These are phyloP conservation scores for Fusarium sp. DNA, from an alignment of 2,329 filamentous ascomycete species.

Conservation along the genomic window DNA sequence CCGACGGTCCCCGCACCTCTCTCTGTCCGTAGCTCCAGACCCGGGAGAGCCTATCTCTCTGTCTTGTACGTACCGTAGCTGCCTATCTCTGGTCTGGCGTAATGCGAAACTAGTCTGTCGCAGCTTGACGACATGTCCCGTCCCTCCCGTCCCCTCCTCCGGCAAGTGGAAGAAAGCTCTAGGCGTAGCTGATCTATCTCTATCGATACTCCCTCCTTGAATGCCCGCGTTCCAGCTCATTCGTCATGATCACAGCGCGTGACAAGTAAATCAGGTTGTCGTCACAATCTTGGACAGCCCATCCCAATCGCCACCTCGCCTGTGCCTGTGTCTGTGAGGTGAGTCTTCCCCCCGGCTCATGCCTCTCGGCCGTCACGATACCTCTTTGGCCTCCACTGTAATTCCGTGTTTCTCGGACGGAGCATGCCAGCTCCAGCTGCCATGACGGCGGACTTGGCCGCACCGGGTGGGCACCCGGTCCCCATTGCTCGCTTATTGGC, in stretches of 20 bases:
- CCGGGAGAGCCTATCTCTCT: slow-evolving; percentile 36
- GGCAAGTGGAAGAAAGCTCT: background rate
- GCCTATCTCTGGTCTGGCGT: slow-evolving; percentile 18
- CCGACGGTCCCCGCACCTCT: slow-evolving; percentile 11
- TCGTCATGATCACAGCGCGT: slow-evolving; percentile 23
- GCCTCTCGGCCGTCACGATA: slow-evolving; percentile 13
- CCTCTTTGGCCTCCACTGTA: background rate
- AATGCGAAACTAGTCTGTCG: slow-evolving; percentile 25
- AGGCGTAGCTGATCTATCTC: background rate
- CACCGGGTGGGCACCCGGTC: slow-evolving; percentile 37
- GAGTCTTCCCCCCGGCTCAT: slow-evolving; percentile 16
- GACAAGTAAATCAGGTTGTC: slow-evolving; percentile 16
- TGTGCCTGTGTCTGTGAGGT: background rate
- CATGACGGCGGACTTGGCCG: slow-evolving; percentile 22
- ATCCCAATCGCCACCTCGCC: slow-evolving; percentile 23
- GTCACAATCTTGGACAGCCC: background rate
- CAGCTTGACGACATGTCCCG: slow-evolving; percentile 31
- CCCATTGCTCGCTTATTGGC: slow-evolving; percentile 19
- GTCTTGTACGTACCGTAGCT: background rate
- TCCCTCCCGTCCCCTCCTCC: slow-evolving; percentile 27
- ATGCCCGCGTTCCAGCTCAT: slow-evolving; percentile 1
- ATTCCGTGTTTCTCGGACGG: background rate
- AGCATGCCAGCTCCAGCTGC: background rate
- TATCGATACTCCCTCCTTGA: background rate
- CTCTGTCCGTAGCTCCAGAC: slow-evolving; percentile 1